Evolutionary conservation across 306 rosid species (phyloP).

Genomic region (Cicer yamashitae): DNA sequence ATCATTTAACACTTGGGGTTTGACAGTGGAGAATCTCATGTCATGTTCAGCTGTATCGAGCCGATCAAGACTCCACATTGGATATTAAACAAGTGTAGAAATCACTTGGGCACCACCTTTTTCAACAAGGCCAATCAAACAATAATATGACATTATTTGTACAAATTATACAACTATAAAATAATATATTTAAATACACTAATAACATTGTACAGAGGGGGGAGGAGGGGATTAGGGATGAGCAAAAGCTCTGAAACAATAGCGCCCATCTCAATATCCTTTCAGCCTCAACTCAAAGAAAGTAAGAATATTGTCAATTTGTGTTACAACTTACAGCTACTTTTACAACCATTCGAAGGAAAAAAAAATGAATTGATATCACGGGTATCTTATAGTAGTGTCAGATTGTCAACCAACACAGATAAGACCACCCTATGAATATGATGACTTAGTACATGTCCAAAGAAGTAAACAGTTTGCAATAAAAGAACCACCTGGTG

Average conservation of each 20-base stretch:
- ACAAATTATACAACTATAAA: slow-evolving; percentile 3
- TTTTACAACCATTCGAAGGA: slow-evolving; percentile 9
- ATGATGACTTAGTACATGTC: slow-evolving; percentile 24
- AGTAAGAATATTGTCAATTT: not conserved
- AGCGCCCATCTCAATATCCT: slow-evolving; percentile 23
- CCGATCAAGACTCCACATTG: too few species aligned
- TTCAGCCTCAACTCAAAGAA: slow-evolving; percentile 30
- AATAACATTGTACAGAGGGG: not conserved
- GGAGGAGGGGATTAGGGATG: not conserved
- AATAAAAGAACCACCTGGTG: slow-evolving; percentile 35
- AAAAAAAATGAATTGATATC: slow-evolving; percentile 25
- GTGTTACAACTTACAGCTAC: slow-evolving; percentile 35
- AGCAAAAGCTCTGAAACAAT: slow-evolving; percentile 2
- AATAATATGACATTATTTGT: not conserved
- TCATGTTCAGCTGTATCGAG: too few species aligned
- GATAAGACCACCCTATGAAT: slow-evolving; percentile 29
- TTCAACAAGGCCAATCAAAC: slow-evolving; percentile 3
- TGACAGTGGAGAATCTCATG: too few species aligned
- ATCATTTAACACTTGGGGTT: not conserved
- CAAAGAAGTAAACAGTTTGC: slow-evolving; percentile 37
- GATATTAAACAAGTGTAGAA: too few species aligned
- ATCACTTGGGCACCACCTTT: not conserved
- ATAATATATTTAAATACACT: not conserved
- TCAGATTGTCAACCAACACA: slow-evolving; percentile 26
- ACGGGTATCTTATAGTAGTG: slow-evolving; percentile 22